Percentiles rank a stretch among this genome's conserved stretches.
phyloP scores from a whole-genome alignment of 352 stramenopile genomes.

The Thraustotheca clavata region DNA sequence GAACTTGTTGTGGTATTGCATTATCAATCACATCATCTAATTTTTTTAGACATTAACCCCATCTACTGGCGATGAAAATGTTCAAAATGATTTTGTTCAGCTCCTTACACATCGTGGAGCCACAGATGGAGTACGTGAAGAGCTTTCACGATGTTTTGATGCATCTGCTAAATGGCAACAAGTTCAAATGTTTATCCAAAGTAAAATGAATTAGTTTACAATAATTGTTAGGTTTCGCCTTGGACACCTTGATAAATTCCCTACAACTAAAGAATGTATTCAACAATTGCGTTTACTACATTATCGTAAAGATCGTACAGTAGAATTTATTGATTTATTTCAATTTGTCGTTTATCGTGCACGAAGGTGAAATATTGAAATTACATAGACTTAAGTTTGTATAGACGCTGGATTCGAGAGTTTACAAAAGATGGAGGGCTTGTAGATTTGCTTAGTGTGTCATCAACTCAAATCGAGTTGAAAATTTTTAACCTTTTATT shows the following conservation, averaged over 20 bases:
- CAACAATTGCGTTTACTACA: neutral
- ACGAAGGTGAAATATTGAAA: neutral
- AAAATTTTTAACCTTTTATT: neutral
- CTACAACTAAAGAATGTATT: neutral
- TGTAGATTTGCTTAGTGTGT: neutral
- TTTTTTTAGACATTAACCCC: neutral
- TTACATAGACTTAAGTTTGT: neutral
- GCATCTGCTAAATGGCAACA: constrained; percentile 2
- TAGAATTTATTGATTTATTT: neutral
- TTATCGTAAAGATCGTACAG: neutral
- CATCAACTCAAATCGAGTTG: neutral
- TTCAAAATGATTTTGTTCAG: neutral
- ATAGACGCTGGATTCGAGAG: neutral
- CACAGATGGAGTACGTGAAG: neutral
- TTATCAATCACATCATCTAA: neutral
- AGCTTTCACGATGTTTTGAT: neutral
- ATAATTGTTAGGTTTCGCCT: neutral
- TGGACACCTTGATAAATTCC: neutral
- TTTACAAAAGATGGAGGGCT: neutral
- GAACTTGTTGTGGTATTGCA: neutral
- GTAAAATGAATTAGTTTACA: neutral
- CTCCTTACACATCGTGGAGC: neutral
- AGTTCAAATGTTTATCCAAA: neutral
- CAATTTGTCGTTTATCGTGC: neutral
- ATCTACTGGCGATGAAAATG: neutral